These are phyloP conservation scores for Trichomonas gallinae DNA, from an alignment of 208 protist species.

Conservation along the genomic window DNA sequence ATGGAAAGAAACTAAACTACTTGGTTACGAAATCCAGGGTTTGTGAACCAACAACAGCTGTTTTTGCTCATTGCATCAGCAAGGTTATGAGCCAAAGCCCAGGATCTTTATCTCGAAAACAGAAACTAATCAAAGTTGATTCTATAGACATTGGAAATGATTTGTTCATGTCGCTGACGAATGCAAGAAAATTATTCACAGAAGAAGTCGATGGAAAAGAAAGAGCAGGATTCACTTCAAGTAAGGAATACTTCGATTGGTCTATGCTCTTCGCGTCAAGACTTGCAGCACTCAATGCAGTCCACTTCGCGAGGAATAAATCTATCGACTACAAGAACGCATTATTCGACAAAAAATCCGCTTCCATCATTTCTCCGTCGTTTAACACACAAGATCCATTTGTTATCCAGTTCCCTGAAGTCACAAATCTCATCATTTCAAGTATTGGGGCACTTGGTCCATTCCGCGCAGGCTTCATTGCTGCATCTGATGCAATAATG, in stretches of 20 bases:
- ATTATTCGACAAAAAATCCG: neutral
- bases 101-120: neutral
- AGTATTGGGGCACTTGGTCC: neutral
- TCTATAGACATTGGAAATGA: neutral
- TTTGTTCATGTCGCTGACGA: neutral
- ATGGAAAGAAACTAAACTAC: neutral
- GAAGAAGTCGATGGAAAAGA: neutral
- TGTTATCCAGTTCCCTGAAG: neutral
- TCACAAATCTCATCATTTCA: neutral
- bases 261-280: neutral
- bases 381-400: neutral
- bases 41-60: neutral
- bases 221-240: neutral
- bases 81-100: neutral
- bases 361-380: neutral
- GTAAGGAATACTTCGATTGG: neutral
- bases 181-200: too few species aligned
- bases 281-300: neutral
- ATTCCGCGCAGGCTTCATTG: neutral
- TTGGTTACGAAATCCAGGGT: neutral
- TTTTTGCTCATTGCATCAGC: neutral
- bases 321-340: neutral
- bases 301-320: neutral
- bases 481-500: neutral
- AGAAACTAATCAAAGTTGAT: neutral